A percentile compares a stretch with the other conserved stretches of the same genome.
Evolutionary conservation across 2,329 filamentous ascomycete species (phyloP).

Genomic region (Ilyonectria sp.): DNA sequence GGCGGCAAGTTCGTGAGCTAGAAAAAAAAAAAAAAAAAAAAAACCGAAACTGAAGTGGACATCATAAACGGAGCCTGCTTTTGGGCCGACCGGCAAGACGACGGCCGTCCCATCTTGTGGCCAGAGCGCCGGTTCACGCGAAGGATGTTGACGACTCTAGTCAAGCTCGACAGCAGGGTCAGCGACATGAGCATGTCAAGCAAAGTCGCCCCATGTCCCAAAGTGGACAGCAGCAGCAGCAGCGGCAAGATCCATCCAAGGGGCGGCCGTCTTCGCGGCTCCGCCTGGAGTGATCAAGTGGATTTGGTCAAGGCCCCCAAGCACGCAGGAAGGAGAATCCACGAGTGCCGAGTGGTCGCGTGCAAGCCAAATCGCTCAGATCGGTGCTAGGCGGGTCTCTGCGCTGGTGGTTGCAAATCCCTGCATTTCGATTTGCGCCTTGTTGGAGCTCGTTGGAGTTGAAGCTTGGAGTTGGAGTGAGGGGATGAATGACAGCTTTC

Average conservation of each 20-base stretch:
- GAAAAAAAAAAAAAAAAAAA: conserved; percentile 29
- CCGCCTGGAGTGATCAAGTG: conserved; percentile 16
- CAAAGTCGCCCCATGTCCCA: conserved; percentile 1
- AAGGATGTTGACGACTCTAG: conserved; percentile 34
- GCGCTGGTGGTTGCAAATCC: conserved; percentile 43
- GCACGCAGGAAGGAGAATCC: conserved; percentile 23
- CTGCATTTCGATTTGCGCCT: conserved; percentile 45
- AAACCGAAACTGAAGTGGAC: conserved; percentile 41
- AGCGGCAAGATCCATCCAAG: conserved; percentile 9
- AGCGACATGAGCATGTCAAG: conserved; percentile 8
- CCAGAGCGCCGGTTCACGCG: conserved; percentile 39
- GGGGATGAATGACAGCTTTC: conserved; percentile 8
- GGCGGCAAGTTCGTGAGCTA: conserved; percentile 46
- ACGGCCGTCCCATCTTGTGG: conserved; percentile 32
- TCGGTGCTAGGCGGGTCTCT: conserved; percentile 45
- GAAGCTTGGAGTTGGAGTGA: conserved; percentile 23
- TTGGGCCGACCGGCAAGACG: conserved; percentile 36
- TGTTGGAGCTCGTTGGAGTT: conserved; percentile 34
- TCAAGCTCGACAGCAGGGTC: conserved; percentile 33
- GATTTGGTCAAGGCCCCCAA: conserved; percentile 15
- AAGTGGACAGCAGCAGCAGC: conserved; percentile 15
- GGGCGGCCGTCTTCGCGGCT: conserved; percentile 22
- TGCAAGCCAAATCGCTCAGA: conserved; percentile 48
- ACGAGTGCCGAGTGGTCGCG: conserved; percentile 47
- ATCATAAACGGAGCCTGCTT: conserved; percentile 35